Conservation (phyloP, 2,329 filamentous ascomycete species). For the Talaromyces verruculosus region DNA sequence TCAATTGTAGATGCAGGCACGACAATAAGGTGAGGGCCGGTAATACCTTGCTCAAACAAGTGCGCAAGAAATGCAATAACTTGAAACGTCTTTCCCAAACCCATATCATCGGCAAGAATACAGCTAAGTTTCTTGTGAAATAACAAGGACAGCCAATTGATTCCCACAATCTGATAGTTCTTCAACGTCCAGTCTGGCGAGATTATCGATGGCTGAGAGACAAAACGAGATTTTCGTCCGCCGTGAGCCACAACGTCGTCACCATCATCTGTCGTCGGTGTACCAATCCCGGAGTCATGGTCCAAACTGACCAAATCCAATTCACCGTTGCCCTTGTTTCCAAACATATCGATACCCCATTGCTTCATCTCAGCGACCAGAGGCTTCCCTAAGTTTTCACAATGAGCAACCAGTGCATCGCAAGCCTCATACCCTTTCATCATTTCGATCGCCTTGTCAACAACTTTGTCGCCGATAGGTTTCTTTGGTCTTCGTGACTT, state of each 20-base stretch:
- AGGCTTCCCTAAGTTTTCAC: slow-evolving; percentile 69
- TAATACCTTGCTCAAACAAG: slow-evolving; percentile 66
- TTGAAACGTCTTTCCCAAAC: slow-evolving; percentile 90
- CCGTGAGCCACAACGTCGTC: slow-evolving; percentile 38
- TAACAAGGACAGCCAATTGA: slow-evolving; percentile 90
- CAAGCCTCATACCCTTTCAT: slow-evolving; percentile 78
- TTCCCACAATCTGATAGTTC: slow-evolving; percentile 87
- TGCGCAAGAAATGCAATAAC: slow-evolving; percentile 90
- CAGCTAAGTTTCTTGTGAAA: slow-evolving; percentile 78
- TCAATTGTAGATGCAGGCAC: slow-evolving; percentile 92
- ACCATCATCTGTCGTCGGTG: slow-evolving; percentile 52
- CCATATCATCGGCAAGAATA: slow-evolving; percentile 97
- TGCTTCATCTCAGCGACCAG: slow-evolving; percentile 63
- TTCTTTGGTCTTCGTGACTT: slow-evolving; percentile 49
- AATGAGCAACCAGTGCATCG: slow-evolving; percentile 75
- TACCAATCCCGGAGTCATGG: slow-evolving; percentile 68
- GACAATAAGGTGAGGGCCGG: slow-evolving; percentile 77
- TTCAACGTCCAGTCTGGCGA: slow-evolving; percentile 75
- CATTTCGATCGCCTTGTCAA: slow-evolving; percentile 69
- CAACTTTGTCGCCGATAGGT: slow-evolving; percentile 64
- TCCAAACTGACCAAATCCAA: slow-evolving; percentile 59
- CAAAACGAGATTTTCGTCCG: slow-evolving; percentile 45
- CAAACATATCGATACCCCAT: slow-evolving; percentile 68
- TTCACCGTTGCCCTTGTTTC: slow-evolving; percentile 58
- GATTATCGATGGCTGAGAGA: slow-evolving; percentile 76